Evolutionary conservation across 2,329 filamentous ascomycete species (phyloP), one percentile per base, ranked within the genome.

Genomic region (Pyrenochaeta sp.): DNA sequence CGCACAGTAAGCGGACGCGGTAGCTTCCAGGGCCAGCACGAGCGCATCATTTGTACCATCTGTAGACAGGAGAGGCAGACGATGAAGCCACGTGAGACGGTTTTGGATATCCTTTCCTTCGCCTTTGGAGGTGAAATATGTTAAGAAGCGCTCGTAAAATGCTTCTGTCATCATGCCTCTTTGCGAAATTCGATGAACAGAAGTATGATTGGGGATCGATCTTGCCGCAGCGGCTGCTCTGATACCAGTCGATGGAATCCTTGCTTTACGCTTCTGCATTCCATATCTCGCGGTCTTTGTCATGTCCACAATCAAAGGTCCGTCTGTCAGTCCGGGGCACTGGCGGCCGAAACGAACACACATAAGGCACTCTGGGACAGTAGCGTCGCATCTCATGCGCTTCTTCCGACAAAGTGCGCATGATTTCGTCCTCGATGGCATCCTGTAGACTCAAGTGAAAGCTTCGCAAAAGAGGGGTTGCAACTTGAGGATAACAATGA

Each of bases 311-410:
- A 74, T 66, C 15, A 75, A 45, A 7, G 64, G 63, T 10, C 71
- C 70, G 11, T 64, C 53, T 10, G 60, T 40, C 5, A 67, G 51
- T 33, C 68, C 71, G 10, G 71, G 66, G 44, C 71, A 74, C 32
- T 54, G 7, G 17, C 58, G 58, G 7, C 60, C 58, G 4, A 58
- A 60, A 6, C 61, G 57, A n/a, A 57, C 60, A 45, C 70, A 72
- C 65, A 71, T 70, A 2, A 66, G 51, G 48, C 71, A 74, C 37
- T 68, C 44, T 6, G 69, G 69, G 2, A 70, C 49, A 4, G 66
- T 71, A 11, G 61, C 66, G 45, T 73, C 71, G 56, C 69, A 74
- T 59, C 64, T 69, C 18, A 74, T 73, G 20, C 70, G 65, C 53
- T 69, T 72, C 46, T 64, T 63, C 23, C 68, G 67, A 44, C 70